Conservation (phyloP, 2,329 filamentous ascomycete genomes). For the Ophiosphaerella narmari region DNA sequence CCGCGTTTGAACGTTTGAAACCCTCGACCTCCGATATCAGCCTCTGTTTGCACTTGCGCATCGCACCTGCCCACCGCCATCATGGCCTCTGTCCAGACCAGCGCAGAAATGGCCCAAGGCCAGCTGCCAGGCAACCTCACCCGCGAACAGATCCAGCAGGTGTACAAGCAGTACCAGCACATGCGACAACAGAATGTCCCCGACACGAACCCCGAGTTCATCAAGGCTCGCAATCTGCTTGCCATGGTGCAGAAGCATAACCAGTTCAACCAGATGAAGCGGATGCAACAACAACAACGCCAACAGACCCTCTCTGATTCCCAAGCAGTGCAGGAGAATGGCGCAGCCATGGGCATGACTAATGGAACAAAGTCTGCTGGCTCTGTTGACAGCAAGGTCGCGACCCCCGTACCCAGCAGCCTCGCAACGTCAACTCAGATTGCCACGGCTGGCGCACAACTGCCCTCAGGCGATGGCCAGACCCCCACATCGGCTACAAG, state of each 20-base stretch:
- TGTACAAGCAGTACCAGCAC: constrained; percentile 79
- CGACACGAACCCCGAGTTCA: constrained; percentile 81
- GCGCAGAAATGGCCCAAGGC: constrained; percentile 67
- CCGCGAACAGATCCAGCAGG: constrained; percentile 77
- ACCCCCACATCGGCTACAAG: constrained; percentile 38
- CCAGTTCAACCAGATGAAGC: constrained; percentile 50
- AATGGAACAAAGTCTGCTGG: constrained; percentile 55
- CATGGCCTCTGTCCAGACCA: constrained; percentile 82
- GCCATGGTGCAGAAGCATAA: constrained; percentile 69
- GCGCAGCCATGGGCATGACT: constrained; percentile 29
- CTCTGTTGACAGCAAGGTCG: constrained; percentile 27
- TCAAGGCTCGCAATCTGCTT: constrained; percentile 80
- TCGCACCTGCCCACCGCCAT: constrained; percentile 18
- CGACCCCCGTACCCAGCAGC: constrained; percentile 25
- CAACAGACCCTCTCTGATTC: constrained; percentile 60
- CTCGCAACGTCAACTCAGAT: constrained; percentile 29
- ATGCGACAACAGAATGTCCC: constrained; percentile 87
- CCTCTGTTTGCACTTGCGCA: constrained; percentile 24
- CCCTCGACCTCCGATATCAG: constrained; percentile 12
- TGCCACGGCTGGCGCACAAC: constrained; percentile 30
- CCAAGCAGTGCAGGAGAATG: constrained; percentile 57
- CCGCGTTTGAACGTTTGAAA: constrained; percentile 8
- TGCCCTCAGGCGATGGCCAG: constrained; percentile 46
- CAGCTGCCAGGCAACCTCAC: constrained; percentile 70
- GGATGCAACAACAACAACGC: constrained; percentile 60